Evolutionary conservation across 352 stramenopile genomes (phyloP).

Genomic region (Phytophthora litchii): DNA sequence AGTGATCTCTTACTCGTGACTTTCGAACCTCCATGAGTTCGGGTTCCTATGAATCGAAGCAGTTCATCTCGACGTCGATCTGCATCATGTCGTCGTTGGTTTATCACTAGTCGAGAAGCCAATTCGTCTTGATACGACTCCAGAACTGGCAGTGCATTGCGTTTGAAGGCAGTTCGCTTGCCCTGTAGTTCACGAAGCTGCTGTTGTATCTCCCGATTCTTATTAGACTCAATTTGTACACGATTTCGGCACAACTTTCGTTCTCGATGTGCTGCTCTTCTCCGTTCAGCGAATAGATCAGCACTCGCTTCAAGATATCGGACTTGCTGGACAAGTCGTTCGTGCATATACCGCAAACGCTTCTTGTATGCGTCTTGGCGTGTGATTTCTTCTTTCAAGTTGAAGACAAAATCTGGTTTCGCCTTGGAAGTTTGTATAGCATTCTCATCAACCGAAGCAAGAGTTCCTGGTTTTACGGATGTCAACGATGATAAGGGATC

Average conservation of each 20-base stretch:
- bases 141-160: conserved; percentile 42
- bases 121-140: conserved; percentile 58
- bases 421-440: conserved; percentile 7
- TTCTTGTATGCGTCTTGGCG: conserved; percentile 66
- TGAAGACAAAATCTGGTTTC: conserved; percentile 6
- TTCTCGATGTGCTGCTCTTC: conserved; percentile 32
- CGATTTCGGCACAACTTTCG: conserved; percentile 42
- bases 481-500: conserved; percentile 8
- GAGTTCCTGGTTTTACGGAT: conserved; percentile 8
- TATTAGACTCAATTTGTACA: conserved; percentile 44
- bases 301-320: conserved; percentile 48
- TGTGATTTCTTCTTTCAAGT: conserved; percentile 50
- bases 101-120: conserved; percentile 46
- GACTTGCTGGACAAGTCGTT: conserved; percentile 42
- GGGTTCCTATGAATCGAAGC: conserved; percentile 49
- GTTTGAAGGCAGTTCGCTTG: conserved; percentile 32
- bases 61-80: conserved; percentile 58
- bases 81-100: conserved; percentile 43
- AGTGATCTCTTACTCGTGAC: conserved; percentile 10
- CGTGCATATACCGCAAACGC: conserved; percentile 50
- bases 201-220: conserved; percentile 33
- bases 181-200: conserved; percentile 33
- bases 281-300: conserved; percentile 37
- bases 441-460: conserved; percentile 6
- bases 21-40: conserved; percentile 11